Percentiles rank a stretch among this genome's conserved stretches.
Evolutionary conservation across 2,329 filamentous ascomycete species (phyloP).

Genomic region (Scytalidium lignicola): DNA sequence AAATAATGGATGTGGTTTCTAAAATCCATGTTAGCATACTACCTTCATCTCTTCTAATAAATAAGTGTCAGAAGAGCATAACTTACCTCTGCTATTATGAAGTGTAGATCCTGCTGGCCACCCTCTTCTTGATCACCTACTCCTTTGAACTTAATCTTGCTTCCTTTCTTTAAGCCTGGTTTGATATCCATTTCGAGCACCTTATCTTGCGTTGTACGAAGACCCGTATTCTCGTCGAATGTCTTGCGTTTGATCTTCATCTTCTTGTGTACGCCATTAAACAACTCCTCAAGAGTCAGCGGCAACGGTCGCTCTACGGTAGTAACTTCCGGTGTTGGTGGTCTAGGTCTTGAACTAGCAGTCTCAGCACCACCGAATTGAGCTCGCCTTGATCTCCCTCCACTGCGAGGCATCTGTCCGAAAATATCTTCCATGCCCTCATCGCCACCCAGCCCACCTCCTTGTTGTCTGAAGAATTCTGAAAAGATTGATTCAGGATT

Average conservation of each 20-base stretch:
- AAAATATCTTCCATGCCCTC: constrained; percentile 51
- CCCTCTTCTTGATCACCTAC: constrained; percentile 98
- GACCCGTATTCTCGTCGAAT: constrained; percentile 74
- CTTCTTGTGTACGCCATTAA: constrained; percentile 84
- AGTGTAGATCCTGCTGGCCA: constrained; percentile 90
- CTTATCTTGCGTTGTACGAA: constrained; percentile 80
- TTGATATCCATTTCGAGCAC: constrained; percentile 95
- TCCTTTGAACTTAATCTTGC: constrained; percentile 96
- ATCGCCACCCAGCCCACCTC: constrained; percentile 33
- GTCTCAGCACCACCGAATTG: constrained; percentile 33
- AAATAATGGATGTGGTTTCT: constrained; percentile 86
- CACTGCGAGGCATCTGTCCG: constrained; percentile 32
- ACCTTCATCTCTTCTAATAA: constrained; percentile 1
- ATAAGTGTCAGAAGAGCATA: background rate
- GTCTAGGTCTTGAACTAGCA: constrained; percentile 30
- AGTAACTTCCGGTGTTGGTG: constrained; percentile 75
- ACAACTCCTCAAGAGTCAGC: constrained; percentile 83
- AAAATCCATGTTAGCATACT: constrained; percentile 37
- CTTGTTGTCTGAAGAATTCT: constrained; percentile 66
- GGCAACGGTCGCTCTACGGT: constrained; percentile 82
- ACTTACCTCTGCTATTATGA: constrained; percentile 87
- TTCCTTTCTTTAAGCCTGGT: constrained; percentile 89
- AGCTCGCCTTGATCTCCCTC: constrained; percentile 37
- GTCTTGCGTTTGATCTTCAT: constrained; percentile 98
- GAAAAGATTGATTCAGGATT: constrained; percentile 80